These are phyloP conservation scores for Aspergillus latus DNA, from an alignment of 2,329 filamentous ascomycete genomes.

Conservation along the genomic window DNA sequence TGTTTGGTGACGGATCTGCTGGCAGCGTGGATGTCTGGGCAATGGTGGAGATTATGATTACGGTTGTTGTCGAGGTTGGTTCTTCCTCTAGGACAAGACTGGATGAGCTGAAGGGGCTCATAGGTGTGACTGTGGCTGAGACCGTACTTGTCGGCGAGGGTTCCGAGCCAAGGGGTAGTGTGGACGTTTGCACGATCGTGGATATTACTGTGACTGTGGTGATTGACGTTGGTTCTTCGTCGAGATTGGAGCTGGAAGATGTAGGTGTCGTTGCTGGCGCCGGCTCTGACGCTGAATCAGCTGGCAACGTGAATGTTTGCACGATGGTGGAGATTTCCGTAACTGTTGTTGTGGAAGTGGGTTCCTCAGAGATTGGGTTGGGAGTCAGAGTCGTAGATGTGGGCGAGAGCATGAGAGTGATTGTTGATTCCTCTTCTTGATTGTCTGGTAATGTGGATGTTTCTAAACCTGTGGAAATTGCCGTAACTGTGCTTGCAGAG, in stretches of 20 bases:
- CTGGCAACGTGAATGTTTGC: neutral
- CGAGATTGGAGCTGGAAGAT: neutral
- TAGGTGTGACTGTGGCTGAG: neutral
- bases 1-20: neutral
- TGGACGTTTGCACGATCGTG: neutral
- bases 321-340: neutral
- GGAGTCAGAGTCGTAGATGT: neutral
- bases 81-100: neutral
- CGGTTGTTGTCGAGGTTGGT: slow-evolving; percentile 1
- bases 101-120: neutral
- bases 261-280: neutral
- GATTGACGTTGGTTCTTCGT: neutral
- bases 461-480: no score
- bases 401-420: neutral
- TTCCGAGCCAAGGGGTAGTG: neutral
- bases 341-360: slow-evolving; percentile 7
- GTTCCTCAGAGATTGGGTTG: neutral
- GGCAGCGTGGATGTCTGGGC: slow-evolving; percentile 2
- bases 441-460: no score
- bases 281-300: neutral
- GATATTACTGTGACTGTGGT: neutral
- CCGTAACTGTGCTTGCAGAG: neutral
- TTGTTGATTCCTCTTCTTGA: no score
- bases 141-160: neutral
- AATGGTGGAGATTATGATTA: neutral